Base-by-base conservation (phyloP, 108 stramenopile species). In the Bacterosira constricta region DNA sequence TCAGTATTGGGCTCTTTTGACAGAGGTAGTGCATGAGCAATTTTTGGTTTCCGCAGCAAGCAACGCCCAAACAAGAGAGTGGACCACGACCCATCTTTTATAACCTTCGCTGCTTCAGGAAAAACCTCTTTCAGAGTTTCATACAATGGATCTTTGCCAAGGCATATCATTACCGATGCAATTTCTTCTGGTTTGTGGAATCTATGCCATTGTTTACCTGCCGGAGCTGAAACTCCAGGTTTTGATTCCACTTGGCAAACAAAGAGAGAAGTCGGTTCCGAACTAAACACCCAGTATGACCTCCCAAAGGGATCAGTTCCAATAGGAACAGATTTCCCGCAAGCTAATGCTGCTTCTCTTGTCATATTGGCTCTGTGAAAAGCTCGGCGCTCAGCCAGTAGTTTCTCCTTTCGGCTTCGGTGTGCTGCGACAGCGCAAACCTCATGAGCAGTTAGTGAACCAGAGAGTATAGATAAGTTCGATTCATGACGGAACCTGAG, bases 351-450 rank as follows among this genome's bases (percentile, higher is more conserved):
- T 35, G 83, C 80, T 32, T 89, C 81, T 52, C 74, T 56, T 56
- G 87, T 88, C 30, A 86, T 63, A 12, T 74, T 46, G 17, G 59
- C 67, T 30, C 71, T 61, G 64, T 80, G 58, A 21, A 54, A 72
- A 37, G 81, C 75, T 67, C 82, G 83, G 45, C 75, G 69, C 25
- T 79, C 64, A 42, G 81, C 67, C 1, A 91, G 63, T 21, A 88
- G 69, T 29, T 78, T 75, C 9, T 86, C 83, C 69, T 89, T 93
- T 23, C 91, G 67, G 29, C 79, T 81, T 37, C 81, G 83, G 73
- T 96, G 92, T 17, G 85, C 91, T 25, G 92, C 86, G 6, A 86
- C 60, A 1, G 90, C 94, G 69, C 94, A 96, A 25, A 88, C 85
- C 67, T 93, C 92, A 60, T 96, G 94, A n/a, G 88, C 91, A 17